phyloP scores from a whole-genome alignment of 164 flowering plant genomes.

The Litsea cubeba region DNA sequence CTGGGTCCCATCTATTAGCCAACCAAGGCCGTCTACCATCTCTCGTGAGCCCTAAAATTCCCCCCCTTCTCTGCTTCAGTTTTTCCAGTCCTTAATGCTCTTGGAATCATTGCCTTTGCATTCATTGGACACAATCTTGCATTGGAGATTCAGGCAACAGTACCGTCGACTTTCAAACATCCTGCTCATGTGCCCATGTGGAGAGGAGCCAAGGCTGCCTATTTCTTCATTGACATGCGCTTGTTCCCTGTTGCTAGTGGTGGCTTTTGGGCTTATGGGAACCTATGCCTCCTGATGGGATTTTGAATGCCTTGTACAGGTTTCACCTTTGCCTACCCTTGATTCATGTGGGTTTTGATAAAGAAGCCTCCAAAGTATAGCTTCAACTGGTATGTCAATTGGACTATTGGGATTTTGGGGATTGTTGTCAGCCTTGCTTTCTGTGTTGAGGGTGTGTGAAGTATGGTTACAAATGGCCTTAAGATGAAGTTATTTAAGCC shows the following conservation, averaged over 20 bases:
- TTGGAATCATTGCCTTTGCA: slow-evolving; percentile 94
- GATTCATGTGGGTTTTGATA: slow-evolving; percentile 98
- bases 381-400: slow-evolving; percentile 87
- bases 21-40: slow-evolving; percentile 68
- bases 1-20: slow-evolving; percentile 98
- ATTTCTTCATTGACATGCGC: slow-evolving; percentile 87
- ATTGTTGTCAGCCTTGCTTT: slow-evolving; percentile 90
- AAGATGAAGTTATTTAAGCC: slow-evolving; percentile 78
- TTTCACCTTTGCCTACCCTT: slow-evolving; percentile 98
- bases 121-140: slow-evolving; percentile 93
- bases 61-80: slow-evolving; percentile 57
- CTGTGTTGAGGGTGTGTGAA: slow-evolving; percentile 88
- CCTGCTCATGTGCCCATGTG: slow-evolving; percentile 99
- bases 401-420: slow-evolving; percentile 86
- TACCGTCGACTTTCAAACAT: slow-evolving; percentile 98
- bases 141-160: slow-evolving; percentile 95
- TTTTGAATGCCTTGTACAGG: slow-evolving; percentile 67
- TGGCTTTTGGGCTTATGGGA: slow-evolving; percentile 98
- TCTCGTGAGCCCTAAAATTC: slow-evolving; percentile 61
- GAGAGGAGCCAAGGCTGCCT: slow-evolving; percentile 97
- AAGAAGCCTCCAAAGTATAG: slow-evolving; percentile 74
- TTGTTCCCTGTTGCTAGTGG: slow-evolving; percentile 92
- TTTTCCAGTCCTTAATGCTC: slow-evolving; percentile 77
- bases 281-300: slow-evolving; percentile 94
- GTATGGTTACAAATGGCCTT: slow-evolving; percentile 83